phyloP scores from a whole-genome alignment of 352 stramenopile genomes.

The Phytophthora fragariaefolia region DNA sequence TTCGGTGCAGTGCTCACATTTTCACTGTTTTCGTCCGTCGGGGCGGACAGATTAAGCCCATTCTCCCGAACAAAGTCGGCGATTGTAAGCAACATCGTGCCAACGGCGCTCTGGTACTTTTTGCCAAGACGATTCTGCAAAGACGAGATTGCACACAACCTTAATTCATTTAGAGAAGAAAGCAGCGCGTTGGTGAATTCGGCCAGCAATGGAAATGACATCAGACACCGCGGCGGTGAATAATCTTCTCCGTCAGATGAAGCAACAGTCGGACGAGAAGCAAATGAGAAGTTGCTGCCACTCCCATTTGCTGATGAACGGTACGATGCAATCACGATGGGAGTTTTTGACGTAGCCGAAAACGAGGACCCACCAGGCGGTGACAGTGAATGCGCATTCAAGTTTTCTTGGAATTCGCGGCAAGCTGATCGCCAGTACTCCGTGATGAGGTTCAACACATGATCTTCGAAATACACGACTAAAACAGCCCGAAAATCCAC shows the following conservation, averaged over 20 bases:
- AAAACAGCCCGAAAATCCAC: conserved; percentile 86
- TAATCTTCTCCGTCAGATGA: conserved; percentile 47
- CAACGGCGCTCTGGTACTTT: conserved; percentile 63
- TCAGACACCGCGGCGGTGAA: conserved; percentile 77
- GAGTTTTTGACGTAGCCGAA: conserved; percentile 51
- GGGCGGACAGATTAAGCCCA: conserved; percentile 37
- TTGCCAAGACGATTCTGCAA: conserved; percentile 62
- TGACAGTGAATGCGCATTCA: conserved; percentile 52
- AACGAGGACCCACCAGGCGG: conserved; percentile 26
- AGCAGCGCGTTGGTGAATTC: conserved; percentile 88
- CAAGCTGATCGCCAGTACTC: conserved; percentile 63
- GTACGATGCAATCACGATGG: conserved; percentile 77
- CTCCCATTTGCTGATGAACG: conserved; percentile 41
- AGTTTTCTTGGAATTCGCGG: conserved; percentile 67
- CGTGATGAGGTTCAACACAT: conserved; percentile 74
- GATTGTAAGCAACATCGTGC: conserved; percentile 57
- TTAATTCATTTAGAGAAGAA: conserved; percentile 85
- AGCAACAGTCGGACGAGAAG: conserved; percentile 13
- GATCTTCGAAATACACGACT: conserved; percentile 84
- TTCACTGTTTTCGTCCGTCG: conserved; percentile 15
- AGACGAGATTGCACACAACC: conserved; percentile 73
- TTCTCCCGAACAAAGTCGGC: conserved; percentile 67
- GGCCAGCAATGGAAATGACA: conserved; percentile 87
- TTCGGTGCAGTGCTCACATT: conserved; percentile 9
- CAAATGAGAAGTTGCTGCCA: conserved; percentile 35